These are phyloP conservation scores for Ramichloridium luteum DNA, from an alignment of 2,329 filamentous ascomycete species.

Conservation along the genomic window DNA sequence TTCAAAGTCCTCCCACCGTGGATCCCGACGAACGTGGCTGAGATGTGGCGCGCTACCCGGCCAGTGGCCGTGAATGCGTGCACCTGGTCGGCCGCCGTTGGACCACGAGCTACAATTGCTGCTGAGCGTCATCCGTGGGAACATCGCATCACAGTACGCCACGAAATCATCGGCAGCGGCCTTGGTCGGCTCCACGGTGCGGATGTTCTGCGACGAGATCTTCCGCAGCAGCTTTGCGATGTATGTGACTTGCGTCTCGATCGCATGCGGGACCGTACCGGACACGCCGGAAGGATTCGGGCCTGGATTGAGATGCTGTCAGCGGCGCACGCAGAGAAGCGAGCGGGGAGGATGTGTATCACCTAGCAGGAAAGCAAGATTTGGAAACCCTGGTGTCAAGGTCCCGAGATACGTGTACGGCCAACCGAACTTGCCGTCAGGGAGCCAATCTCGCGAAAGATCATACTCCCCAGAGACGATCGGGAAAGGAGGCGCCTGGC, in stretches of 20 bases:
- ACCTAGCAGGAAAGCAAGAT: conserved; percentile 16
- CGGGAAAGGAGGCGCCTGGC: conserved; percentile 24
- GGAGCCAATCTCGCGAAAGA: conserved; percentile 19
- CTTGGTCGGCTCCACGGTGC: conserved; percentile 44
- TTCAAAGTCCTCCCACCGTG: conserved; percentile 49
- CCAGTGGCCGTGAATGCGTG: conserved; percentile 55
- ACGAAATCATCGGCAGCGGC: conserved; percentile 40
- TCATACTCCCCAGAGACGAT: conserved; percentile 17
- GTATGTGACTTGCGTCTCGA: conserved; percentile 55
- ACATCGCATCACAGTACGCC: conserved; percentile 33
- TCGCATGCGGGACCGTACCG: conserved; percentile 34
- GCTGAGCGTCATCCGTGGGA: conserved; percentile 40
- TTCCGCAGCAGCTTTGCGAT: conserved; percentile 58
- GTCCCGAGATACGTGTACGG: conserved; percentile 20
- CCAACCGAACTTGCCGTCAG: conserved; percentile 25
- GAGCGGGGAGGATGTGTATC: conserved; percentile 2
- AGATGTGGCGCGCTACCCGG: conserved; percentile 54
- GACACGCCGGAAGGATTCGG: conserved; percentile 13
- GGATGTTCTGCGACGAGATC: conserved; percentile 52
- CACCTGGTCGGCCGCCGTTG: conserved; percentile 52
- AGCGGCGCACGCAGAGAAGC: no score
- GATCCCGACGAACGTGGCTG: conserved; percentile 44
- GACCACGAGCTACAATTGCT: conserved; percentile 61
- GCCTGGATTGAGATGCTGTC: conserved; percentile 9
- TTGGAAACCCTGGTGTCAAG: conserved; percentile 15